Percentiles rank a stretch among this genome's conserved stretches.
These are phyloP conservation scores for Hansenula lynferdii DNA, from an alignment of 1,139 yeast species.

Conservation along the genomic window DNA sequence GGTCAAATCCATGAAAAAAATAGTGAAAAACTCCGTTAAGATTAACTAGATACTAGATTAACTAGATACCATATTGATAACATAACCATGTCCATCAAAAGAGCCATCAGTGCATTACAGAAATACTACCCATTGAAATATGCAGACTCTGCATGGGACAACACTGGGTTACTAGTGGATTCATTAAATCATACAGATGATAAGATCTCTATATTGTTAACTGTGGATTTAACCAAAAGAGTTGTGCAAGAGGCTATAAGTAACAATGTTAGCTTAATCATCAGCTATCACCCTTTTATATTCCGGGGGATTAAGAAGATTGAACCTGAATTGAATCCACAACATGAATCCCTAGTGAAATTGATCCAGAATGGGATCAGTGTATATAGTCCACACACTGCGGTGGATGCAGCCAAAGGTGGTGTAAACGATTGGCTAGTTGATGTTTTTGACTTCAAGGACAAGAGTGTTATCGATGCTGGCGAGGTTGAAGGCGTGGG, in stretches of 20 bases:
- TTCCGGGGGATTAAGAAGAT: constrained; percentile 85
- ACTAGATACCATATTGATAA: too few species aligned
- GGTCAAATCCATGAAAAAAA: not conserved
- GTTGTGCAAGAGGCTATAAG: constrained; percentile 85
- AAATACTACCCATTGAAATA: constrained; percentile 64
- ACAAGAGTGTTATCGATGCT: constrained; percentile 32
- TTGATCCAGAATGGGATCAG: constrained; percentile 73
- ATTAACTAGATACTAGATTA: too few species aligned
- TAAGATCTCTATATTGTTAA: constrained; percentile 47
- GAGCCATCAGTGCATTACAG: constrained; percentile 54
- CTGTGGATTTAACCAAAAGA: constrained; percentile 78
- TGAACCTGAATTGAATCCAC: constrained; percentile 56
- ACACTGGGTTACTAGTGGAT: constrained; percentile 84
- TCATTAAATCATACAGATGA: constrained; percentile 28
- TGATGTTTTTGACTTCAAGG: too few species aligned
- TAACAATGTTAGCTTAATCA: constrained; percentile 44
- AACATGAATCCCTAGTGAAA: constrained; percentile 69
- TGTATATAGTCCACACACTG: constrained; percentile 95
- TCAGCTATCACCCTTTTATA: constrained; percentile 95
- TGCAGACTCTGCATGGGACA: constrained; percentile 92
- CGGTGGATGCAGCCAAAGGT: constrained; percentile 85
- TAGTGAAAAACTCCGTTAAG: too few species aligned
- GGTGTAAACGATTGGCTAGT: constrained; percentile 95
- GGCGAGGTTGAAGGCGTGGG: constrained; percentile 47
- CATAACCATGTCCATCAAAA: constrained; percentile 37